Base-by-base conservation (phyloP, 306 rosid genomes). In the Quercus variabilis region DNA sequence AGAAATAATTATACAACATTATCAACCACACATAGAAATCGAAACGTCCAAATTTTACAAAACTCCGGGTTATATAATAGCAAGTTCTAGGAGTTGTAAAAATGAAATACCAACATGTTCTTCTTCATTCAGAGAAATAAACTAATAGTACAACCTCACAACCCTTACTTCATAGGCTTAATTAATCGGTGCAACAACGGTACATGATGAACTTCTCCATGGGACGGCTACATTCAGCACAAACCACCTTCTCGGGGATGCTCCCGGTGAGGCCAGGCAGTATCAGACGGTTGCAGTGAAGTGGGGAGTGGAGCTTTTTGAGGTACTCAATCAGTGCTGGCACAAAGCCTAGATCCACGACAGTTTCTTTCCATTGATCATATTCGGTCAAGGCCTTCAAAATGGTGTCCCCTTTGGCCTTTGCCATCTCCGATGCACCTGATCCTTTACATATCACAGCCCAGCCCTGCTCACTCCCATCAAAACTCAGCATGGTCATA, bases 151-250 rank as follows among this genome's bases (percentile, higher is more conserved):
- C 15, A 12, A 1, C 1, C 17, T 10, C 14, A 12, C 17, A 49
- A 13, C 54, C 54, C 46, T 41, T 41, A 8, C 11, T 41, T 49
- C 17, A 49, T 3, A 49, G 54, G 1, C 17, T 49, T 49, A 49
- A 49, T 86, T 59, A 86, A 26, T 80, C 83, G 20, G 38, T 77
- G 82, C 91, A 85, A 76, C 91, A 88, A 12, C 84, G 87, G 62
- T 80, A 88, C 89, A 78, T 80, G 71, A 72, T 77, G 84, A 82
- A 83, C 60, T 75, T 88, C 18, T 85, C 85, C 89, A 88, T 88
- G 12, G 78, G 55, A 11, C 46, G 70, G 4, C 87, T 72, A 76
- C 91, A 88, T 58, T 88, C 91, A 35, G 82, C 85, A 5, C 91
- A 88, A 0, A 21, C 74, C 21, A 88, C 57, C 35, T 58, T 78